Base-by-base conservation (phyloP, 176 grass and related monocot genomes). In the Panicum miliaceum region DNA sequence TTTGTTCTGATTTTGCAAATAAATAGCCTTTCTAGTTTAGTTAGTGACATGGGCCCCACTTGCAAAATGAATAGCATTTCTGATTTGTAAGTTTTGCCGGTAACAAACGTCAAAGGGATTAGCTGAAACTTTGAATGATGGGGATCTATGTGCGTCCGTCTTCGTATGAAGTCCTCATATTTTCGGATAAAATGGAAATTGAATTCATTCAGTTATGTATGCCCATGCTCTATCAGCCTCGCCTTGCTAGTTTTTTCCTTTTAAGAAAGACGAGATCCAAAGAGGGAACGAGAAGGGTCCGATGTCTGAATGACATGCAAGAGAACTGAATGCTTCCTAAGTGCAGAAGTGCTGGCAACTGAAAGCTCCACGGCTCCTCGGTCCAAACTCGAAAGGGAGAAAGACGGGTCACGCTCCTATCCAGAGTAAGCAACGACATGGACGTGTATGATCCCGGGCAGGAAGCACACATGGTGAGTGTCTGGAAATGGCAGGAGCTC, bases 191-290 rank as follows among this genome's bases (percentile, higher is more conserved):
- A 47, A 74, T 18, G 11, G 26, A 5, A 59, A 59, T 3, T 84
- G 12, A 1, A 3, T 25, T 25, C 7, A 2, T 12, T 50, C 18
- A 60, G 9, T 19, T 4, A 11, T 27, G 7, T 19, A 13, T 75
- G 58, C 19, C 43, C 81, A 25, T 75, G 29, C 14, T 75, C 23
- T 59, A 76, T 22, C n/a, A 26, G n/a, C 70, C 8, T 83, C 58
- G 3, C 14, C 22, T 53, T 42, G n/a, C 14, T 53, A 41, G 29
- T 13, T 2, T 26, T 38, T 11, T n/a, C n/a, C n/a, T n/a, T n/a
- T 16, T 16, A 12, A 26, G 38, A 32, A 32, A 32, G n/a, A 43
- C 4, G 35, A 27, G 40, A 36, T 4, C 41, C 25, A 64, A 62
- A 51, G 1, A 0, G 20, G 26, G 64, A 12, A 52, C 29, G 10